Conservation (phyloP, 495 filamentous ascomycete genomes). For the Aspergillus asperescens region DNA sequence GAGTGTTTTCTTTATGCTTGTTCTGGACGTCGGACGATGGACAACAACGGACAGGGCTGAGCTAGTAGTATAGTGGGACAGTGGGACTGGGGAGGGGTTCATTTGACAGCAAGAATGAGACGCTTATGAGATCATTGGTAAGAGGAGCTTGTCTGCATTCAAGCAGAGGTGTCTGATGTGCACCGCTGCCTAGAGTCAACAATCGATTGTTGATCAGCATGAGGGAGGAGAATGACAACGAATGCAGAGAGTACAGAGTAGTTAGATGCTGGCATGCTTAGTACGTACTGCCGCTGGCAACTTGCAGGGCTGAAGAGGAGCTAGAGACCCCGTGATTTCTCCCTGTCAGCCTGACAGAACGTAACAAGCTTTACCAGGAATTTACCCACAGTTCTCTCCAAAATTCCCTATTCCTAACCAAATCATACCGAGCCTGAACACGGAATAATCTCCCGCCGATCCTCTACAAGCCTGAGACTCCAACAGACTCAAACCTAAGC, state of each 20-base stretch:
- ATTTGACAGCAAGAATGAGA: background rate
- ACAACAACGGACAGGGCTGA: slow-evolving; percentile 3
- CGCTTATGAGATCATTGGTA: slow-evolving; percentile 3
- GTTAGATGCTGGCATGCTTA: background rate
- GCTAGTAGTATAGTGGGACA: background rate
- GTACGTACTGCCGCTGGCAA: background rate
- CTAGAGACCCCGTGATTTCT: too few relatives aligned
- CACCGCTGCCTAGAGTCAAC: background rate
- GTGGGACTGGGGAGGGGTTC: background rate
- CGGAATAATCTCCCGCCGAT: background rate
- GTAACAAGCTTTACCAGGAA: background rate
- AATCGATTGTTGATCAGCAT: slow-evolving; percentile 1
- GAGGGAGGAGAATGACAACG: background rate
- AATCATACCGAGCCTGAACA: too few relatives aligned
- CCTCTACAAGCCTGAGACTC: background rate
- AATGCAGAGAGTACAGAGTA: slow-evolving; percentile 1
- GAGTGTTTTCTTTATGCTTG: slow-evolving; percentile 6
- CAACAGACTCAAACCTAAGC: background rate
- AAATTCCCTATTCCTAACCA: too few relatives aligned
- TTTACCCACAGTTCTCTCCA: background rate
- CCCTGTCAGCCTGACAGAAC: too few relatives aligned
- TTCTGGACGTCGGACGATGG: slow-evolving; percentile 3
- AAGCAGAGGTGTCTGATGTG: background rate
- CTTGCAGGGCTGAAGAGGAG: slow-evolving; percentile 7
- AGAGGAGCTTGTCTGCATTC: background rate